These are phyloP conservation scores for Pseudogymnoascus pannorum DNA, from an alignment of 2,329 filamentous ascomycete genomes.

Conservation along the genomic window DNA sequence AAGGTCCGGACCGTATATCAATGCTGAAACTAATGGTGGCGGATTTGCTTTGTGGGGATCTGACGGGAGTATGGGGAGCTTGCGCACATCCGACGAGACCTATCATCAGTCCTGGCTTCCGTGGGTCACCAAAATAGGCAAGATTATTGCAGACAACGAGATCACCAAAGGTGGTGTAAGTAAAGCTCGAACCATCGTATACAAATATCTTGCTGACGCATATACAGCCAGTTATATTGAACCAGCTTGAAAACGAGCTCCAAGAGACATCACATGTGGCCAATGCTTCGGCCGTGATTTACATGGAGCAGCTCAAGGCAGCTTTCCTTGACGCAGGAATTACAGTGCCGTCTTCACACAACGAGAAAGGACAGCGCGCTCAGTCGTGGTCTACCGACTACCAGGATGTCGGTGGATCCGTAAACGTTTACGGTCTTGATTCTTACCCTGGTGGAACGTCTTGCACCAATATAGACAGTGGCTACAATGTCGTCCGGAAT, in stretches of 20 bases:
- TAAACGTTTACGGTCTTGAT: constrained; percentile 43
- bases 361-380: constrained; percentile 43
- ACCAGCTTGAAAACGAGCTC: constrained; percentile 48
- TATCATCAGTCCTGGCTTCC: constrained; percentile 41
- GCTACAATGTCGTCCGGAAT: constrained; percentile 43
- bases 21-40: constrained; percentile 44
- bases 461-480: constrained; percentile 41
- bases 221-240: constrained; percentile 39
- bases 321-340: constrained; percentile 41
- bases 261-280: constrained; percentile 37
- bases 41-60: constrained; percentile 39
- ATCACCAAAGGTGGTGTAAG: constrained; percentile 40
- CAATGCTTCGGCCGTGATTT: constrained; percentile 39
- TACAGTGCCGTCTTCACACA: constrained; percentile 42
- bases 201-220: not conserved
- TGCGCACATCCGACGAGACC: constrained; percentile 36
- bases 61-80: constrained; percentile 38
- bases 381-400: constrained; percentile 49
- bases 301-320: constrained; percentile 44
- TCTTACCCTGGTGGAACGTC: constrained; percentile 40
- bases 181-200: not conserved
- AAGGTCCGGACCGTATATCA: constrained; percentile 44
- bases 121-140: constrained; percentile 39
- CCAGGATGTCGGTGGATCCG: constrained; percentile 46
- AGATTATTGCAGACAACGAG: constrained; percentile 42